Conservation (phyloP, 345 rosid genomes). For the Eucalyptus victrix region DNA sequence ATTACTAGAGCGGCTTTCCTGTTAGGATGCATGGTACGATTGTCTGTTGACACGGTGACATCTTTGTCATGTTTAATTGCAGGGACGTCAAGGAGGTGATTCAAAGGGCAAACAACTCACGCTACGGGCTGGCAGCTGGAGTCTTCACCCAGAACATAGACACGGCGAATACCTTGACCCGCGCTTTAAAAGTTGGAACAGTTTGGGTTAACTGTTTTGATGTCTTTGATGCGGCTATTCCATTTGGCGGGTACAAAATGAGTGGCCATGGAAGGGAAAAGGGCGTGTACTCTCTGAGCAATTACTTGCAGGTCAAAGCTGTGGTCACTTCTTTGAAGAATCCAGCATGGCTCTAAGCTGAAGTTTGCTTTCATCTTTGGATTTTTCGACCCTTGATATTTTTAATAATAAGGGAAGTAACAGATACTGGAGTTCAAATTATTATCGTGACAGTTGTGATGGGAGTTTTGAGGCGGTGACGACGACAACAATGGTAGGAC, state of each 20-base stretch:
- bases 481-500: neutral
- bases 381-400: neutral
- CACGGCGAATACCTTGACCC: constrained; percentile 57
- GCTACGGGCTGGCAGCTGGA: constrained; percentile 78
- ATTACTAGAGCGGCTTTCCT: neutral
- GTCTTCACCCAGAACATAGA: constrained; percentile 71
- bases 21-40: neutral
- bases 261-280: constrained; percentile 91
- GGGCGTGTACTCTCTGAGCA: constrained; percentile 61
- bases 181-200: constrained; percentile 60
- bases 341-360: constrained; percentile 70
- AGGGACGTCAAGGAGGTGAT: constrained; percentile 75
- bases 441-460: neutral
- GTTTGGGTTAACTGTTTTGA: constrained; percentile 89
- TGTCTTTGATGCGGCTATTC: constrained; percentile 66
- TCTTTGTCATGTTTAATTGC: neutral
- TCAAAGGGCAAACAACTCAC: constrained; percentile 42
- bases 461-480: neutral
- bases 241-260: constrained; percentile 95
- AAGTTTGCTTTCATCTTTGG: neutral
- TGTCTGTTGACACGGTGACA: neutral
- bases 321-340: constrained; percentile 77
- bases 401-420: neutral
- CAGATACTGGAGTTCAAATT: neutral
- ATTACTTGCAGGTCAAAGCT: constrained; percentile 90